Base-by-base conservation (phyloP, 2,329 filamentous ascomycete species). In the Exophiala sideris region DNA sequence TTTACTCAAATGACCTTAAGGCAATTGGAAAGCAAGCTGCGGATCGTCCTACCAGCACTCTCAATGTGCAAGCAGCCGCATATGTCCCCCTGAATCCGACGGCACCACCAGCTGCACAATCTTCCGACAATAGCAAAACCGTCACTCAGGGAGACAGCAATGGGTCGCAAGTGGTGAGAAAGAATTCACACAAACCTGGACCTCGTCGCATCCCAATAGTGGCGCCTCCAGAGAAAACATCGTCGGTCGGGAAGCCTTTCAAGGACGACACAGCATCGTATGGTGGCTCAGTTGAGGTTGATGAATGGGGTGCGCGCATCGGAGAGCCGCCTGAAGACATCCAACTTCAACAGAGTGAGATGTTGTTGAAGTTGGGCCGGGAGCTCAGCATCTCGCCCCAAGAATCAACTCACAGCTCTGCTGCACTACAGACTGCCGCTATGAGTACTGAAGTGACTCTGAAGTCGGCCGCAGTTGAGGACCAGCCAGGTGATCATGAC, bases 201-300 rank as follows among this genome's bases (percentile, higher is more conserved):
- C 49, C 39, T 41, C 51, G 47, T 40, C 42, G 48, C 4, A 64
- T 64, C 48, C 62, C 62, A 16, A 64, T 64, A 34, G 55, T 62
- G n/a, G 52, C 58, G 24, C 62, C 60, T 46, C 60, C 57, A 38
- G 24, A 39, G 12, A 16, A 50, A 12, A 46, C 46, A 7, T 42
- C 57, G 5, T 34, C 33, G n/a, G 21, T 29, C n/a, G 41, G 32
- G 14, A 46, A 50, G 12, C 14, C 36, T 47, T 33, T 8, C 44
- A 48, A 49, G 1, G 29, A 39, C 8, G 6, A 21, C 21, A 41
- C 21, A 10, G 40, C 12, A 11, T 32, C 45, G 16, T 24, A 55
- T 12, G 24, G 10, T 45, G 48, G 40, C 18, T 45, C 45, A 10
- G 29, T 50, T 10, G 49, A 51, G 40, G 58, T 59, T 38, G 60